Evolutionary conservation across 495 filamentous ascomycete species (phyloP).

Genomic region (Wilcoxina mikolae): DNA sequence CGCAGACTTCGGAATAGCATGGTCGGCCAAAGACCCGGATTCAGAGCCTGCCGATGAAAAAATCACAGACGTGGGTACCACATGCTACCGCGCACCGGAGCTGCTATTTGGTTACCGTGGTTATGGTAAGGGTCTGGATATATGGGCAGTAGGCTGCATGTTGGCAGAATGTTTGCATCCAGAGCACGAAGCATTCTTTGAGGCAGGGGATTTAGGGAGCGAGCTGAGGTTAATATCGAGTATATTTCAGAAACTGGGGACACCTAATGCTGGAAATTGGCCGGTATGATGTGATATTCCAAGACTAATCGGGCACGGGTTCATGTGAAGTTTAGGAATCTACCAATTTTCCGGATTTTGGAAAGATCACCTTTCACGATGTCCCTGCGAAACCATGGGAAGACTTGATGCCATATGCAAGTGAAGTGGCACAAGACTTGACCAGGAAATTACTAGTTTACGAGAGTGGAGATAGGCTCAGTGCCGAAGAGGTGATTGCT

Average conservation of each 20-base stretch:
- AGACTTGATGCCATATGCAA: slow-evolving; percentile 19
- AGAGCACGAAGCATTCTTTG: slow-evolving; percentile 50
- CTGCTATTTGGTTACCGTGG: slow-evolving; percentile 66
- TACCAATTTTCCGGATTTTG: slow-evolving; percentile 25
- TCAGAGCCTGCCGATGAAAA: slow-evolving; percentile 54
- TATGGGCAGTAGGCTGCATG: slow-evolving; percentile 81
- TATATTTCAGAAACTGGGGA: slow-evolving; percentile 80
- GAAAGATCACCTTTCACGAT: slow-evolving; percentile 23
- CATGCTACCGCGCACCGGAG: slow-evolving; percentile 80
- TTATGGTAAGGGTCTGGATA: slow-evolving; percentile 60
- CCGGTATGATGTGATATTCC: slow-evolving; percentile 32
- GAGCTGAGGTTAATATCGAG: slow-evolving; percentile 80
- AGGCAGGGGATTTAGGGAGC: slow-evolving; percentile 73
- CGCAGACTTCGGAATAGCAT: slow-evolving; percentile 85
- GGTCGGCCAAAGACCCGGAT: slow-evolving; percentile 42
- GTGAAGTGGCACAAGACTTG: slow-evolving; percentile 12
- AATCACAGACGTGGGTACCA: slow-evolving; percentile 85
- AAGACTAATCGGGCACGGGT: background rate
- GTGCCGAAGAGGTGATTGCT: slow-evolving; percentile 15
- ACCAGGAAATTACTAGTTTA: slow-evolving; percentile 16
- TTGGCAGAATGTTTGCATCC: slow-evolving; percentile 52
- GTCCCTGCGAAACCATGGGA: slow-evolving; percentile 22
- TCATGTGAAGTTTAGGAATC: slow-evolving; percentile 12
- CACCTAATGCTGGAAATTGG: slow-evolving; percentile 62
- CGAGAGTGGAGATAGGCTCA: slow-evolving; percentile 19